These are phyloP conservation scores for Globisporangium perplexum DNA, from an alignment of 352 stramenopile species.

Conservation along the genomic window DNA sequence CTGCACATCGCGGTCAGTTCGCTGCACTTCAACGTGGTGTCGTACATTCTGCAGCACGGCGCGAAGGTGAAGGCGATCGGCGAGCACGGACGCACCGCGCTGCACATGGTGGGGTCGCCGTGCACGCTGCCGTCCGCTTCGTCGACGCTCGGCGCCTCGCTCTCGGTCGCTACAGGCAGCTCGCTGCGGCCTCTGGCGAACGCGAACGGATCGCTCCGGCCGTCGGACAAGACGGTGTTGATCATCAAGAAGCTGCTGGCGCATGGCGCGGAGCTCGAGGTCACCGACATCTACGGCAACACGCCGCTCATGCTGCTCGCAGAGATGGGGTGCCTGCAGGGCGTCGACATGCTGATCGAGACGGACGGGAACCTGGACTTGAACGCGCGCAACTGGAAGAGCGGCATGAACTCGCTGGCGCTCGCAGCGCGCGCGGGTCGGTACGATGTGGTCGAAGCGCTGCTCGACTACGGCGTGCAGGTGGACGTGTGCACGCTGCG, in stretches of 20 bases:
- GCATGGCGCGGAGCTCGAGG: slow-evolving; percentile 58
- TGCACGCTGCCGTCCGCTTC: slow-evolving; percentile 51
- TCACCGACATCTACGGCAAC: slow-evolving; percentile 77
- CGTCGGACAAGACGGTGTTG: slow-evolving; percentile 58
- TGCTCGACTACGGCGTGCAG: slow-evolving; percentile 78
- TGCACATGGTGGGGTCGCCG: slow-evolving; percentile 76
- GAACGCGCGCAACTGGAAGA: slow-evolving; percentile 77
- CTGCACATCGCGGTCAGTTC: slow-evolving; percentile 76
- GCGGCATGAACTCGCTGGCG: slow-evolving; percentile 67
- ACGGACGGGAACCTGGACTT: slow-evolving; percentile 61
- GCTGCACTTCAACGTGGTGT: slow-evolving; percentile 83
- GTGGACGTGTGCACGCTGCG: slow-evolving; percentile 53
- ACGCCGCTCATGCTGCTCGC: slow-evolving; percentile 78
- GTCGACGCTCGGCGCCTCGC: slow-evolving; percentile 15
- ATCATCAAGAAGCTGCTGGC: slow-evolving; percentile 82
- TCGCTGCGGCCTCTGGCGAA: slow-evolving; percentile 15
- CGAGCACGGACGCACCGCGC: slow-evolving; percentile 55
- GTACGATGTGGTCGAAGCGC: slow-evolving; percentile 63
- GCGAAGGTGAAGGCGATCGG: slow-evolving; percentile 73
- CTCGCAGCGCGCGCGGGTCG: slow-evolving; percentile 66
- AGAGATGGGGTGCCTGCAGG: slow-evolving; percentile 60
- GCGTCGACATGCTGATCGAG: slow-evolving; percentile 73
- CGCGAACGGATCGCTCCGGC: slow-evolving; percentile 23
- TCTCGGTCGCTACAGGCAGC: background rate
- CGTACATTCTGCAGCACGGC: slow-evolving; percentile 82